Base-by-base conservation (phyloP, 768 basidiomycete species). In the Phlebiopsis flavidoalba region DNA sequence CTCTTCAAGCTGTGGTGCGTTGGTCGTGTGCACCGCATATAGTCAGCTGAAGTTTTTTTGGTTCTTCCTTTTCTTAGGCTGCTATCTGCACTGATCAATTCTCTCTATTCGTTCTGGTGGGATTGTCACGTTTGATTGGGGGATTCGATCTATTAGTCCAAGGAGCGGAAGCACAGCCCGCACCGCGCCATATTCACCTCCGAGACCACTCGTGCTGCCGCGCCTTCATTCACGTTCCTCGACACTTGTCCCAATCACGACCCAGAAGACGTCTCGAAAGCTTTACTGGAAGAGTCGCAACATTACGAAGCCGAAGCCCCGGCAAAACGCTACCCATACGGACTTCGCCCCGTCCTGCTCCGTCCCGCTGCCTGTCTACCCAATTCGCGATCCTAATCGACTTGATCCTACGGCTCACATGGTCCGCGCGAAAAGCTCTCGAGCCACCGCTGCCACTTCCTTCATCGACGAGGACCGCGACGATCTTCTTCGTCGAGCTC, bases 81-180 rank as follows among this genome's bases (percentile, higher is more conserved):
- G 15, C 73, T 97, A 49, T 83, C 88, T 10, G 95, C 93, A 22
- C 80, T 83, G 37, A 72, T 96, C 67, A 98, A 98, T 73, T 96
- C 95, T 3, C 72, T 91, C 33, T 99, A 93, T 73, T 95, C 95
- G 2, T 98, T 96, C 73, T 99, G 94, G 92, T 99, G 97, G 97
- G 97, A 98, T 74, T n/a, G 82, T 98, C 47, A 94, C 93, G 52
- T 92, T 96, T 71, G 97, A 99, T 71, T 99, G 96, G 95, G 97
- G 97, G 5, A n/a, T 79, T 99, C 58, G 83, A 86, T 49, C 75
- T 98, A 47, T 76, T 98, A 60, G 65, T 22, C 63, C 62, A 71
- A 59, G 62, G 43, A 53, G 14, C 45, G 55, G 46, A 49, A 56
- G 22, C n/a, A 14, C 35, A 37, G 47, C 54, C 8, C 53, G 17